Percentiles rank a stretch among this genome's conserved stretches.
Conservation (phyloP, 1,139 yeast species). For the Suhomyces anneliseae region DNA sequence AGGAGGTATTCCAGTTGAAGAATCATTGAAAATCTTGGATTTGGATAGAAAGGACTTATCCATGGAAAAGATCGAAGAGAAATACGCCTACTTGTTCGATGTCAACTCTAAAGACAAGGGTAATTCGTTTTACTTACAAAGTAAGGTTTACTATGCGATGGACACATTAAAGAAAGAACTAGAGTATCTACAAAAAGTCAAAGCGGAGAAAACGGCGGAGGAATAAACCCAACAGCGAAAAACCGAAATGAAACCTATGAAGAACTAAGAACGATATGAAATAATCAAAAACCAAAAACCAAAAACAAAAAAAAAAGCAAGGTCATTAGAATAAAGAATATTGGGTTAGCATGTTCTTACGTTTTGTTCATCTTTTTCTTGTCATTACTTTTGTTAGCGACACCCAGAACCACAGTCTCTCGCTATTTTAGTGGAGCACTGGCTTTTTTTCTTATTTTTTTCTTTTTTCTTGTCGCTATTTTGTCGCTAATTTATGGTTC, state of each 20-base stretch:
- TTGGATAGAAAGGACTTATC: constrained; percentile 60
- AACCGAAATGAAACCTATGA: not conserved
- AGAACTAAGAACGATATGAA: too few species aligned
- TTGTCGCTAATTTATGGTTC: too few species aligned
- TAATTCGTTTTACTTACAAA: constrained; percentile 88
- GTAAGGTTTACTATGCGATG: constrained; percentile 78
- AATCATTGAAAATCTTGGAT: constrained; percentile 88
- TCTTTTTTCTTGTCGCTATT: too few species aligned
- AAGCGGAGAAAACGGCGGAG: constrained; percentile 23
- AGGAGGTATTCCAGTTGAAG: constrained; percentile 83
- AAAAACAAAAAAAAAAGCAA: too few species aligned
- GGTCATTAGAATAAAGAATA: too few species aligned
- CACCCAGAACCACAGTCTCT: too few species aligned
- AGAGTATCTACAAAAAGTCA: constrained; percentile 41
- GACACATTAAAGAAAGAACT: constrained; percentile 48
- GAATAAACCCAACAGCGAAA: not conserved
- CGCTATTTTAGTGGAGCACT: too few species aligned
- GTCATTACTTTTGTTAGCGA: too few species aligned
- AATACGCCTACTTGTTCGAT: constrained; percentile 80
- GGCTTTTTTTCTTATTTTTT: too few species aligned
- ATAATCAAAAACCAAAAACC: too few species aligned
- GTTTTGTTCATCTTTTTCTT: too few species aligned
- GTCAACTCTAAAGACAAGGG: constrained; percentile 92
- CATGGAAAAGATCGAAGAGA: constrained; percentile 64
- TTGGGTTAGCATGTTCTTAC: too few species aligned